phyloP scores from a whole-genome alignment of 345 rosid species.

The Luvunga scandens region DNA sequence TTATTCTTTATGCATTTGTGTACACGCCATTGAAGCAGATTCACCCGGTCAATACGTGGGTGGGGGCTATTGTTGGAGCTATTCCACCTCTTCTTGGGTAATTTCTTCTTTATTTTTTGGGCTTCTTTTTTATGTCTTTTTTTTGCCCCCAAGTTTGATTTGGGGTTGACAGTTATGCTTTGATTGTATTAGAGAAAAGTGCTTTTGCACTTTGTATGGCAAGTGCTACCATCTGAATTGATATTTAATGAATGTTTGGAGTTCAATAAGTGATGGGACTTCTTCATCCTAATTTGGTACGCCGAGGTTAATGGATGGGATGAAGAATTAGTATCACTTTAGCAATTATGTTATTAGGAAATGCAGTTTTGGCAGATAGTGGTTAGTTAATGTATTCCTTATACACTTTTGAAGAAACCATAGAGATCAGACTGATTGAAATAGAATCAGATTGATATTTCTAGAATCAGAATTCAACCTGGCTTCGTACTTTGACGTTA shows the following conservation, averaged over 20 bases:
- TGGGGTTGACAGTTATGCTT: background rate
- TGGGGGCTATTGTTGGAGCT: slow-evolving; percentile 97
- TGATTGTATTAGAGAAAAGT: background rate
- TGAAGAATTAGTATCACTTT: background rate
- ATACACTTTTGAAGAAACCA: background rate
- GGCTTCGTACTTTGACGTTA: background rate
- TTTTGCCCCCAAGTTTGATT: background rate
- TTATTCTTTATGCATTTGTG: slow-evolving; percentile 67
- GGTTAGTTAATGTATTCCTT: background rate
- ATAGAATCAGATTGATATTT: background rate
- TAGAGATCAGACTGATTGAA: background rate
- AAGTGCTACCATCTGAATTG: background rate
- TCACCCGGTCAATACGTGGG: slow-evolving; percentile 98
- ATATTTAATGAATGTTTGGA: background rate
- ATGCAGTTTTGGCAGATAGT: background rate
- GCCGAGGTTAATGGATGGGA: background rate
- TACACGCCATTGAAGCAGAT: slow-evolving; percentile 92
- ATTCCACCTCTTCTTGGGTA: slow-evolving; percentile 98
- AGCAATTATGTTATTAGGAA: background rate
- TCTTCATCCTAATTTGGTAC: background rate
- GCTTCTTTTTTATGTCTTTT: slow-evolving; percentile 1
- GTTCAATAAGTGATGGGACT: background rate
- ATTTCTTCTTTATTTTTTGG: slow-evolving; percentile 13
- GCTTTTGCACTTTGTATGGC: background rate
- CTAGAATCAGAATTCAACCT: background rate